These are phyloP conservation scores for Fusarium sp. DNA, from an alignment of 2,329 filamentous ascomycete species.

Conservation along the genomic window DNA sequence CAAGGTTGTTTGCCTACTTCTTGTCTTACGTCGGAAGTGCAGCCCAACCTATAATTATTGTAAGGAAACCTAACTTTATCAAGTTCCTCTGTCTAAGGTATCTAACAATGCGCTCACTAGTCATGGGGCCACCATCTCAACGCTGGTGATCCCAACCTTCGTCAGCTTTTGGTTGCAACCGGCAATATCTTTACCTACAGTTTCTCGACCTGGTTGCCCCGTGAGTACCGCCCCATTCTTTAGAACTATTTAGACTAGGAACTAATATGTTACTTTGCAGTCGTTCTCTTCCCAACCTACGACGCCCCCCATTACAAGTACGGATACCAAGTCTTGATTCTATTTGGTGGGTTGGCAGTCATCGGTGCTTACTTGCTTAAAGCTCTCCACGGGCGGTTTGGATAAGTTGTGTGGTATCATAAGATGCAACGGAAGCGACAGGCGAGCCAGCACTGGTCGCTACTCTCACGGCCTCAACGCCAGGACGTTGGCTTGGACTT, in stretches of 20 bases:
- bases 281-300: constrained; percentile 49
- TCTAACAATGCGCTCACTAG: neutral
- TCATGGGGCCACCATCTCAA: neutral
- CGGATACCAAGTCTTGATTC: constrained; percentile 49
- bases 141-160: neutral
- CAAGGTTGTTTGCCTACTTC: neutral
- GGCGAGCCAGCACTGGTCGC: neutral
- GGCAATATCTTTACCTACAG: neutral
- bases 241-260: neutral
- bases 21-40: neutral
- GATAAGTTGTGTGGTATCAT: neutral
- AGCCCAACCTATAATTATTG: neutral
- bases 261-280: neutral
- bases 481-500: neutral
- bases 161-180: neutral
- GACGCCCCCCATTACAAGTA: constrained; percentile 51
- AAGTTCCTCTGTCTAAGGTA: fast-evolving
- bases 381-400: neutral
- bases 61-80: neutral
- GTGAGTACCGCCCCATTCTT: neutral
- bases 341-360: constrained; percentile 47
- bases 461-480: neutral
- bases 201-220: neutral
- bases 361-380: constrained; percentile 21
- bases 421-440: neutral